Percentiles rank a stretch among this genome's conserved stretches.
These are phyloP conservation scores for Logfia minima DNA, from an alignment of 129 eudicot species.

Conservation along the genomic window DNA sequence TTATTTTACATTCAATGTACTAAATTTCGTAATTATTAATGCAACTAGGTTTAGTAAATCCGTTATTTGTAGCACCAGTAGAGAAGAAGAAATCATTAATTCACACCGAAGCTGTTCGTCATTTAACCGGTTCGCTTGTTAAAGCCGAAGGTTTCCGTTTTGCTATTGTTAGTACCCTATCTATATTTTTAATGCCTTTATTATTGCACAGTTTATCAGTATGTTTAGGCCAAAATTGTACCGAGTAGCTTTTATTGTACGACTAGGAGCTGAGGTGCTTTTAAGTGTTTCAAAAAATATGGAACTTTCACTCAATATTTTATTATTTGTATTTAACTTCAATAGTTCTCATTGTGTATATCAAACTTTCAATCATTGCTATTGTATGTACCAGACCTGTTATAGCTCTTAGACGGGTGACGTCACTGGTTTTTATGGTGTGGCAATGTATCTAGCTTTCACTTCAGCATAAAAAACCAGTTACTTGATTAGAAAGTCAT, in stretches of 20 bases:
- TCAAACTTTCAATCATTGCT: neutral
- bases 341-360: neutral
- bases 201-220: neutral
- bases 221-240: neutral
- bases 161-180: constrained; percentile 57
- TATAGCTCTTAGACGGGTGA: neutral
- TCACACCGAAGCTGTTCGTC: constrained; percentile 66
- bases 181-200: neutral
- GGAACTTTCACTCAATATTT: neutral
- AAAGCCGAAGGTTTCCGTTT: constrained; percentile 73
- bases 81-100: constrained; percentile 37
- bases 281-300: neutral
- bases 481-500: neutral
- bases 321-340: neutral
- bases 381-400: neutral
- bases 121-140: constrained; percentile 61
- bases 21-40: neutral
- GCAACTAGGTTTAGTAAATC: constrained; percentile 20
- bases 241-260: neutral
- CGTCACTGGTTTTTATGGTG: neutral
- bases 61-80: constrained; percentile 27
- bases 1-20: neutral
- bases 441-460: neutral
- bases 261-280: neutral
- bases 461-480: neutral